phyloP scores from a whole-genome alignment of 2,329 filamentous ascomycete genomes.

The Diaporthe amygdali region DNA sequence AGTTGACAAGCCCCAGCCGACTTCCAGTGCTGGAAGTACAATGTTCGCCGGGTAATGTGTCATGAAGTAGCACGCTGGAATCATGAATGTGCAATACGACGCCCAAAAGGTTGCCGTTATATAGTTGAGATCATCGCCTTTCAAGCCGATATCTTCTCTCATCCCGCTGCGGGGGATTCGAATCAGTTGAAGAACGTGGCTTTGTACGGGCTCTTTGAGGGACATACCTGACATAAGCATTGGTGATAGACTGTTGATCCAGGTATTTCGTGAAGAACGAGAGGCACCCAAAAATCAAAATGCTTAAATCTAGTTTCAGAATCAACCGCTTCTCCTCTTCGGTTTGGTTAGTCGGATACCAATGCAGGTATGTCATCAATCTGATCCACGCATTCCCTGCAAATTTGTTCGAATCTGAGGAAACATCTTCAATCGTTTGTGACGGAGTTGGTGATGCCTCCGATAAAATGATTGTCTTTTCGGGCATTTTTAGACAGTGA shows the following conservation, averaged over 20 bases:
- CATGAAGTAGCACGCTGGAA: neutral
- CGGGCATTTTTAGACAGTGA: neutral
- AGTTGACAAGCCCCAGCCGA: neutral
- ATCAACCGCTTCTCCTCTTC: slow-evolving; percentile 39
- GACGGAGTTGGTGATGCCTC: neutral
- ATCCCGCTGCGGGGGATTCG: slow-evolving; percentile 39
- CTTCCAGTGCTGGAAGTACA: neutral
- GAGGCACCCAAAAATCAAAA: slow-evolving; percentile 43
- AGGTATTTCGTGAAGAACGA: slow-evolving; percentile 47
- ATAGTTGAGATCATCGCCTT: slow-evolving; percentile 41
- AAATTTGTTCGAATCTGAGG: neutral
- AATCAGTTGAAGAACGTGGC: neutral
- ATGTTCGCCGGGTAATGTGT: neutral
- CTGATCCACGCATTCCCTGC: slow-evolving; percentile 30
- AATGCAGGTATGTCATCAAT: slow-evolving; percentile 35
- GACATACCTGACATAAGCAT: slow-evolving; percentile 41
- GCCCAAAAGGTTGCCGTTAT: slow-evolving; percentile 39
- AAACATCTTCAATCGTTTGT: neutral
- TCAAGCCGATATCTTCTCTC: slow-evolving; percentile 39
- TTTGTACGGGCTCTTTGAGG: neutral
- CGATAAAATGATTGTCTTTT: neutral
- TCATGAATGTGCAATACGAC: slow-evolving; percentile 39
- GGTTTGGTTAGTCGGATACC: slow-evolving; percentile 40
- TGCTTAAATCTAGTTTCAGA: slow-evolving; percentile 42
- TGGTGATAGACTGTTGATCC: slow-evolving; percentile 42